Percentiles rank a stretch among this genome's conserved stretches.
These are phyloP conservation scores for Coprinopsis cinerea DNA, from an alignment of 768 basidiomycete species.

Conservation along the genomic window DNA sequence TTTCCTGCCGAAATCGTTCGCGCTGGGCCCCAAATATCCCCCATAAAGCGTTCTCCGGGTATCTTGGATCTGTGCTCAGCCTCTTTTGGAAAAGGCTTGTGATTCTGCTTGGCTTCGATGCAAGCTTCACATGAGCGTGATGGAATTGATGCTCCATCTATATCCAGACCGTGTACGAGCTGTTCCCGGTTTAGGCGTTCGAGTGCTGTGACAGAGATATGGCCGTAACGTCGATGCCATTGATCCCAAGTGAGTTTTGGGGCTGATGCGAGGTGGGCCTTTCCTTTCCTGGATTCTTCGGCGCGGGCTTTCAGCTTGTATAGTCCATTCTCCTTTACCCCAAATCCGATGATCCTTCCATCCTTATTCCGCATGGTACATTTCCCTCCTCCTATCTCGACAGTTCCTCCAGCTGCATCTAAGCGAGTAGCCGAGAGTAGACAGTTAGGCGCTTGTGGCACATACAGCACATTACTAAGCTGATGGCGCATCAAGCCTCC, in stretches of 20 bases:
- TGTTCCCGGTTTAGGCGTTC: constrained; percentile 13
- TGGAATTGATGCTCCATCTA: constrained; percentile 14
- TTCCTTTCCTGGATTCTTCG: constrained; percentile 2
- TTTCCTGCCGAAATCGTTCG: constrained; percentile 17
- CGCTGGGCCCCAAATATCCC: constrained; percentile 29
- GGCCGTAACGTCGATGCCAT: constrained; percentile 21
- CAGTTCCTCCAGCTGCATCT: constrained; percentile 15
- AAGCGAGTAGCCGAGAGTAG: constrained; percentile 17
- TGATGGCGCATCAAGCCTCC: constrained; percentile 12
- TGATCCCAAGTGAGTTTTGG: constrained; percentile 14
- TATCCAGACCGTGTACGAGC: constrained; percentile 17
- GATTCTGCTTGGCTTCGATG: constrained; percentile 28
- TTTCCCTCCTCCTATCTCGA: constrained; percentile 12
- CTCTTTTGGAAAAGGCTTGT: constrained; percentile 25
- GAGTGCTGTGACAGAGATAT: constrained; percentile 18
- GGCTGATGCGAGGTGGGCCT: constrained; percentile 9
- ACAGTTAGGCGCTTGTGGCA: constrained; percentile 18
- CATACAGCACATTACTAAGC: constrained; percentile 16
- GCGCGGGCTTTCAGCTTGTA: constrained; percentile 16
- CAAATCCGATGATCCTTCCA: constrained; percentile 11
- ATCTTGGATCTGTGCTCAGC: constrained; percentile 17
- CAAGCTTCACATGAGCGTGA: constrained; percentile 26
- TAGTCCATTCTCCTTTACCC: constrained; percentile 10
- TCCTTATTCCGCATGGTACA: constrained; percentile 13
- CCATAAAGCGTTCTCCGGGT: constrained; percentile 17